Conservation (phyloP, 495 filamentous ascomycete genomes). For the Mycothermus thermophilus region DNA sequence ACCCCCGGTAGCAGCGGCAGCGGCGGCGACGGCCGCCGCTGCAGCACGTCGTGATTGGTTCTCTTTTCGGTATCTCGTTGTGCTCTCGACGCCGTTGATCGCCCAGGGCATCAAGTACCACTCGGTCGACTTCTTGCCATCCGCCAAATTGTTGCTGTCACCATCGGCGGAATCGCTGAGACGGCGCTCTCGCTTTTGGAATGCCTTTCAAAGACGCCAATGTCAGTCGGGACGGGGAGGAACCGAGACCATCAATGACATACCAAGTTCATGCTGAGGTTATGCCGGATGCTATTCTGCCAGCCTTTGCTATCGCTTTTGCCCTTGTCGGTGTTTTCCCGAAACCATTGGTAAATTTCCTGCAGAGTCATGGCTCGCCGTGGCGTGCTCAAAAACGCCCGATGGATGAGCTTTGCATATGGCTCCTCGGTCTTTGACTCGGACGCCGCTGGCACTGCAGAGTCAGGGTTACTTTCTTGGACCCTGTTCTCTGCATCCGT, state of each 20-base stretch:
- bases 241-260: conserved; percentile 5
- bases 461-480: no score
- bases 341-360: conserved; percentile 86
- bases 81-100: conserved; percentile 30
- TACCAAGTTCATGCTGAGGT: conserved; percentile 93
- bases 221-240: neutral
- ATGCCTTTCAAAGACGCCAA: conserved; percentile 21
- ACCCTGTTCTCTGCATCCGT: no score
- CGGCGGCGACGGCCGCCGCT: no score
- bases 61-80: conserved; percentile 34
- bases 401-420: conserved; percentile 73
- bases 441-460: no score
- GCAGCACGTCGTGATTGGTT: conserved; percentile 10
- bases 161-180: neutral
- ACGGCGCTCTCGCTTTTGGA: conserved; percentile 27
- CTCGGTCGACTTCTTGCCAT: conserved; percentile 24
- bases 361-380: conserved; percentile 60
- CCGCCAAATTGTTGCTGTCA: neutral
- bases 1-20: no score
- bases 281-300: conserved; percentile 96
- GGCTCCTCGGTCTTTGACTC: conserved; percentile 46
- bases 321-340: conserved; percentile 62
- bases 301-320: conserved; percentile 59
- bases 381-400: conserved; percentile 51
- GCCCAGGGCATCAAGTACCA: conserved; percentile 32